Conservation (phyloP, 441 rosid species). For the Croton setiger region DNA sequence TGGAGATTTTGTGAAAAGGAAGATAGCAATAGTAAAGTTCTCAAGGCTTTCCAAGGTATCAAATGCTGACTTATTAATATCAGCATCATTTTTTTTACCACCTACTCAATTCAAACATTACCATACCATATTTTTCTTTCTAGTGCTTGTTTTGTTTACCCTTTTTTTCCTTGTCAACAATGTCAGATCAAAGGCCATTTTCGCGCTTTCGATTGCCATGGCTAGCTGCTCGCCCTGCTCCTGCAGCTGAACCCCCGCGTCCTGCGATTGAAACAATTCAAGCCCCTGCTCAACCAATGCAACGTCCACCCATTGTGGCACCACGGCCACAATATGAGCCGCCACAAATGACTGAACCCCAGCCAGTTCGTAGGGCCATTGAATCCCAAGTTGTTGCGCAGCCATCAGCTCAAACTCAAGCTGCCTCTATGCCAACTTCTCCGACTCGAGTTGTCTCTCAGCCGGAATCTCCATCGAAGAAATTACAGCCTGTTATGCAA, state of each 20-base stretch:
- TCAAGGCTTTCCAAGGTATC: constrained; percentile 38
- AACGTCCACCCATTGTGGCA: constrained; percentile 38
- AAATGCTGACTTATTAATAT: constrained; percentile 25
- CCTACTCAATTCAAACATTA: not conserved
- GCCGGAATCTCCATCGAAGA: constrained; percentile 27
- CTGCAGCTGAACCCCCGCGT: constrained; percentile 29
- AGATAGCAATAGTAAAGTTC: constrained; percentile 5
- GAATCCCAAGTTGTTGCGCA: constrained; percentile 30
- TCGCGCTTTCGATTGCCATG: constrained; percentile 60
- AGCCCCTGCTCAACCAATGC: constrained; percentile 33
- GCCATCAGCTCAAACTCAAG: constrained; percentile 1
- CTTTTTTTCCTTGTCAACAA: constrained; percentile 17
- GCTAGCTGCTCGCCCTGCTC: constrained; percentile 37
- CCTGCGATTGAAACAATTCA: constrained; percentile 20
- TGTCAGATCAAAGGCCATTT: constrained; percentile 51
- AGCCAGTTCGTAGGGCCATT: constrained; percentile 23
- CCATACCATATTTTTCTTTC: not conserved
- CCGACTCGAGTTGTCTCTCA: constrained; percentile 12
- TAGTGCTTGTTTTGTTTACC: not conserved
- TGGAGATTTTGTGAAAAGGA: constrained; percentile 15
- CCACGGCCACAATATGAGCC: constrained; percentile 38
- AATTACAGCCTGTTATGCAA: constrained; percentile 14
- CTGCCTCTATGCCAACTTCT: constrained; percentile 15
- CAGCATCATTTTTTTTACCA: constrained; percentile 13
- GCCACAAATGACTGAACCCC: constrained; percentile 12